These are phyloP conservation scores for Prunus dulcis DNA, from an alignment of 306 rosid species.

Conservation along the genomic window DNA sequence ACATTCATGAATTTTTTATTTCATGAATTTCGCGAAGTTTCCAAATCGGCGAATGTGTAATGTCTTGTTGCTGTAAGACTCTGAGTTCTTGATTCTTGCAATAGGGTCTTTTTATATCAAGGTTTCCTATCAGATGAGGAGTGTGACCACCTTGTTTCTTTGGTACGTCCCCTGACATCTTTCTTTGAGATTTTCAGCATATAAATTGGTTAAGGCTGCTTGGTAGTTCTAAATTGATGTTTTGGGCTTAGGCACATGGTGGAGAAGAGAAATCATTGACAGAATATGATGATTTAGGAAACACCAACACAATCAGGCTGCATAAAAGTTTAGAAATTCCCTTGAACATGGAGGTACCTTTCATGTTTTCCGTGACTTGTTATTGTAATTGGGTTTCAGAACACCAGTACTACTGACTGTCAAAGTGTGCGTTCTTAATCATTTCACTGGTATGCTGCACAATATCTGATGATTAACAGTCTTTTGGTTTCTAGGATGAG, in stretches of 20 bases:
- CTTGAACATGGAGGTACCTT: constrained; percentile 42
- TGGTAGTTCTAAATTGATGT: constrained; percentile 9
- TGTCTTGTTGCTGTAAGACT: neutral
- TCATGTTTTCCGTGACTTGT: constrained; percentile 5
- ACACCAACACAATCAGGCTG: constrained; percentile 13
- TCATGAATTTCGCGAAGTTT: neutral
- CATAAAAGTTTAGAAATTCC: constrained; percentile 26
- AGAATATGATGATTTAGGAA: constrained; percentile 22
- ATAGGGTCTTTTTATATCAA: constrained; percentile 67
- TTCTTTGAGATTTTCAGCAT: constrained; percentile 12
- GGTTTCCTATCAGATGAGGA: constrained; percentile 65
- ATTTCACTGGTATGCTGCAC: neutral
- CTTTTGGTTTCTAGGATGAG: constrained; percentile 53
- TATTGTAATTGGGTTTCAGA: constrained; percentile 7
- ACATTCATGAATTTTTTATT: constrained; percentile 37
- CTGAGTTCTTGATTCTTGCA: constrained; percentile 23
- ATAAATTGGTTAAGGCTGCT: constrained; percentile 8
- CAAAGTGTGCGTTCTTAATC: neutral
- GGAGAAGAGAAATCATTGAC: constrained; percentile 36
- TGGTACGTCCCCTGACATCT: constrained; percentile 42
- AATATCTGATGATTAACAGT: neutral
- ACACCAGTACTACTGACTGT: neutral
- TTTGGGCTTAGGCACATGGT: constrained; percentile 40
- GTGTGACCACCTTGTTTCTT: constrained; percentile 70
- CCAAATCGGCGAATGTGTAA: neutral